Evolutionary conservation across 202 grass and related monocot species (phyloP).

Genomic region (Setaria italica): DNA sequence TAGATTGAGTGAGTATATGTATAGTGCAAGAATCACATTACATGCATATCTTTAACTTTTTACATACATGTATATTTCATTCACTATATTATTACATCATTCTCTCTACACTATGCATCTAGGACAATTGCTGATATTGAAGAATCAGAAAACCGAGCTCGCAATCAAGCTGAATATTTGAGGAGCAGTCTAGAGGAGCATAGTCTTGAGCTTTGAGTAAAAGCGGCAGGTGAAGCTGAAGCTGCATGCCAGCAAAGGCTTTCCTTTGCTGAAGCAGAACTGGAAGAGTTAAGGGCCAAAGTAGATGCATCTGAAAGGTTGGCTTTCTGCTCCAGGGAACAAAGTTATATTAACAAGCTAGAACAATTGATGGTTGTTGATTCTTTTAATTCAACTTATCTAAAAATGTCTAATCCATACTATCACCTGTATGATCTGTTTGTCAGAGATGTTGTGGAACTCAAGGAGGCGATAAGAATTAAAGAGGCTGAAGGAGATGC

Average conservation of each 20-base stretch:
- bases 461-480: too few relatives aligned
- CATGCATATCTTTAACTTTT: background rate
- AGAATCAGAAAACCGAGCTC: constrained; percentile 90
- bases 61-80: constrained; percentile 20
- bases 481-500: too few relatives aligned
- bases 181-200: constrained; percentile 79
- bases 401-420: background rate
- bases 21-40: background rate
- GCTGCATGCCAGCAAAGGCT: constrained; percentile 88
- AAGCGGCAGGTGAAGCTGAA: constrained; percentile 96
- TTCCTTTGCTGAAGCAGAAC: constrained; percentile 81
- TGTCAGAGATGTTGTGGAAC: too few relatives aligned
- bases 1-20: background rate
- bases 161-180: constrained; percentile 68
- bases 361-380: constrained; percentile 31
- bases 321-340: constrained; percentile 34
- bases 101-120: constrained; percentile 22
- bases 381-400: constrained; percentile 11
- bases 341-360: constrained; percentile 27
- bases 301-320: constrained; percentile 93
- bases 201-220: constrained; percentile 89
- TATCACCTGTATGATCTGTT: too few relatives aligned
- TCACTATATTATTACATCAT: constrained; percentile 22
- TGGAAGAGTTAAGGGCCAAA: constrained; percentile 65
- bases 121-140: constrained; percentile 81